Conservation (phyloP, 139 green algal species). For the Volvox africanus region DNA sequence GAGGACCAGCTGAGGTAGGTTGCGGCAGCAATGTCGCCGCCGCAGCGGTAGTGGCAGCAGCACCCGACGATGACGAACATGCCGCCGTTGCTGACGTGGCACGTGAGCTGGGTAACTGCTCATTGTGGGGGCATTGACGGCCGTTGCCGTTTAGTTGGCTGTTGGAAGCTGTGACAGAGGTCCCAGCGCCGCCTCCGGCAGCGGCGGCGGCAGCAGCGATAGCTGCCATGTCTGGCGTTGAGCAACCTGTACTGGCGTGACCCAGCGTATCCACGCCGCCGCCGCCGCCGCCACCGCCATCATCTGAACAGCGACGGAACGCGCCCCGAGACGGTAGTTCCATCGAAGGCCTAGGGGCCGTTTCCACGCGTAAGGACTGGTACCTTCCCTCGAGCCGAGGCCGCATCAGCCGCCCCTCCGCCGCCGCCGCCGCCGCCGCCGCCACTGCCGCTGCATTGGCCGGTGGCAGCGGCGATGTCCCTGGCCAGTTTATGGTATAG, state of each 20-base stretch:
- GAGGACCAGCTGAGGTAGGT: not conserved
- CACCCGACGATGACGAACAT: not conserved
- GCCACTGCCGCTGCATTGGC: not conserved
- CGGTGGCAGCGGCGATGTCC: not conserved
- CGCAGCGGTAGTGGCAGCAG: not conserved
- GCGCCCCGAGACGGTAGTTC: not conserved
- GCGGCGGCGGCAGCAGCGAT: not conserved
- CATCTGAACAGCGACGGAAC: not conserved
- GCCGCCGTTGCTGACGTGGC: not conserved
- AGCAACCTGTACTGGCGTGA: not conserved
- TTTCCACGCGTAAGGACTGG: not conserved
- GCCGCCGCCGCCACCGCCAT: not conserved
- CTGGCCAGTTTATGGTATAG: not conserved
- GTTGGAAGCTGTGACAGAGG: not conserved
- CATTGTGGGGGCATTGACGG: not conserved
- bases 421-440: not conserved
- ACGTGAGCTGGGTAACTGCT: not conserved
- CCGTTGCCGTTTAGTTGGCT: not conserved
- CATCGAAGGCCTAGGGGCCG: not conserved
- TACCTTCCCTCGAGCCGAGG: not conserved
- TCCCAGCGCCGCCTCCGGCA: not conserved
- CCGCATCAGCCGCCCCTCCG: not conserved
- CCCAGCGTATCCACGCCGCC: not conserved
- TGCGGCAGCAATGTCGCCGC: not conserved
- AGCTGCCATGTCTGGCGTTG: slow-evolving; percentile 6